Base-by-base conservation (phyloP, 202 grass and related monocot genomes). In the Panicum hallii region DNA sequence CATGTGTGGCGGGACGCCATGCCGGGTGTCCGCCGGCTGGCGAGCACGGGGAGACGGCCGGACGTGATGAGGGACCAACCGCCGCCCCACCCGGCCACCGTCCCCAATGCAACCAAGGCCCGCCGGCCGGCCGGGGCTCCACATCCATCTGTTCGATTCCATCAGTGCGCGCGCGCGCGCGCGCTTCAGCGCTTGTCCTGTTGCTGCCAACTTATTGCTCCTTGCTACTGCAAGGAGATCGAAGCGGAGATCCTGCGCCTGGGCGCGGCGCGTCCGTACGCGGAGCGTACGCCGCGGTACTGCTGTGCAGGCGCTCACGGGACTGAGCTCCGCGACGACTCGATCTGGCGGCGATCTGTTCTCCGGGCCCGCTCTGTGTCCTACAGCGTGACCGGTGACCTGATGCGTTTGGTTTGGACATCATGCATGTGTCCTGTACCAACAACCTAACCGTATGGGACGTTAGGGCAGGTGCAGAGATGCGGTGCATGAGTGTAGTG, bases 1-100 rank as follows among this genome's bases (percentile, higher is more conserved):
- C 75, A 28, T 60, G 70, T 75, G 82, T 53, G 82, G 87, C 77
- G 22, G 63, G 46, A 85, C 32, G 23, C 87, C 46, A 54, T 73
- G 57, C 54, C 77, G 34, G 77, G 69, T 53, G 70, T 69, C 70
- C 40, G 62, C 82, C 19, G 83, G 65, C 72, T 50, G 79, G 78
- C 88, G 66, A 73, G 82, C 78, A 82, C 83, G 73, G 61, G 41
- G 56, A 10, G 49, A 65, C 80, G 74, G 23, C 73, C 46, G 86
- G 72, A 66, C 60, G 42, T 56, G 74, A 58, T 32, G 74, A 79
- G 78, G 87, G 83, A 60, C 72, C 83, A 71, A 72, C 15, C 77
- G 36, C 36, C 78, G 13, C 57, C 28, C 9, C 43, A 46, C 57
- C 57, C 20, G 20, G 2, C 70, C n/a, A 5, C 49, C 46, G 11